A percentile compares a stretch with the other conserved stretches of the same genome.
Evolutionary conservation across 1,284 basidiomycete species (phyloP).

Genomic region (Puccinia brachypodii): DNA sequence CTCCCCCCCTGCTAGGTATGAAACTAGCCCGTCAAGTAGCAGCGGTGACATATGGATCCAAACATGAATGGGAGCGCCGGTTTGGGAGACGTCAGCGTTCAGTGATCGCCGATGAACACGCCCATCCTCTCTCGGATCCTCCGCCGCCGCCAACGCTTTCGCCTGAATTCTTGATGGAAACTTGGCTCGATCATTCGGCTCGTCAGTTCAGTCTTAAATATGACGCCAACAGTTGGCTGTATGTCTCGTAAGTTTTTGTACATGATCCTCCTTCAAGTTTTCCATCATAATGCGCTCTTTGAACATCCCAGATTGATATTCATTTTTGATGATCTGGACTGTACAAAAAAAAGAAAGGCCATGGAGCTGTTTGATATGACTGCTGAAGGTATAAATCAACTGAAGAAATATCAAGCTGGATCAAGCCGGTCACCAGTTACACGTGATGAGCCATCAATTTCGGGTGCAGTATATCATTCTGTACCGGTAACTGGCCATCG

Average conservation of each 20-base stretch:
- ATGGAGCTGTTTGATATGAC: slow-evolving; percentile 99
- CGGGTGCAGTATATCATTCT: slow-evolving; percentile 54
- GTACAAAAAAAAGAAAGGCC: slow-evolving; percentile 75
- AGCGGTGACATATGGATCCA: slow-evolving; percentile 97
- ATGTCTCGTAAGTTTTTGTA: slow-evolving; percentile 62
- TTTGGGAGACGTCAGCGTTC: slow-evolving; percentile 70
- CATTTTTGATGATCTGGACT: not conserved
- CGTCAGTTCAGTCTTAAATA: slow-evolving; percentile 98
- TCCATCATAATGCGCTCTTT: slow-evolving; percentile 28
- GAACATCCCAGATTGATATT: not conserved
- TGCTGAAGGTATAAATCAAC: slow-evolving; percentile 69
- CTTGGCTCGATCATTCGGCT: slow-evolving; percentile 96
- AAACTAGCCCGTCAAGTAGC: slow-evolving; percentile 98
- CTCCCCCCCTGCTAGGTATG: slow-evolving; percentile 96
- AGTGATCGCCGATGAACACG: slow-evolving; percentile 47
- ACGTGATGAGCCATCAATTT: slow-evolving; percentile 48
- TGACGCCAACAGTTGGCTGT: slow-evolving; percentile 98
- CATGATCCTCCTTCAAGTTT: not conserved
- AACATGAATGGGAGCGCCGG: slow-evolving; percentile 97
- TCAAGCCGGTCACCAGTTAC: slow-evolving; percentile 53
- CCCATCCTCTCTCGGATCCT: not conserved
- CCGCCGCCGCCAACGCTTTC: slow-evolving; percentile 71
- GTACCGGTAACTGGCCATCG: slow-evolving; percentile 38
- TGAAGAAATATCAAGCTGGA: slow-evolving; percentile 58
- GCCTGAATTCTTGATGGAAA: slow-evolving; percentile 98